Conservation (phyloP, 2,329 filamentous ascomycete genomes). For the Fonsecaea nubica region DNA sequence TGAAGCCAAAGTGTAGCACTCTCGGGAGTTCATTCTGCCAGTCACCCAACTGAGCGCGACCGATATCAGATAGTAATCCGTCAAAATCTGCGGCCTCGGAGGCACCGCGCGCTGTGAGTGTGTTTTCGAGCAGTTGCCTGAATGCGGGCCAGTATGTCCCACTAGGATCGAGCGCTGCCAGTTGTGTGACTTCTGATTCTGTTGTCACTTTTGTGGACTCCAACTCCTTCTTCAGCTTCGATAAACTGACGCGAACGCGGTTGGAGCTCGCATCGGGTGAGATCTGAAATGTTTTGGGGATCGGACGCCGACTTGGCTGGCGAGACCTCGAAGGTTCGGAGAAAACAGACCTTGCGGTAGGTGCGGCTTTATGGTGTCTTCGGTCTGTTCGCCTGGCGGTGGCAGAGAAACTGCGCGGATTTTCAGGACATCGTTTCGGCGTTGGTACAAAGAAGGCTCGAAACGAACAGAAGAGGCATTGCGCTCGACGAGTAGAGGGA, state of each 20-base stretch:
- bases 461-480: constrained; percentile 53
- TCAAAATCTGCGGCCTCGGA: constrained; percentile 13
- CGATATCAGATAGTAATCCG: constrained; percentile 25
- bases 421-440: constrained; percentile 38
- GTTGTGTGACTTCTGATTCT: constrained; percentile 25
- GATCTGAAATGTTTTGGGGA: neutral
- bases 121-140: constrained; percentile 18
- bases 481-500: constrained; percentile 27
- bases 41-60: constrained; percentile 7
- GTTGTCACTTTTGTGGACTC: constrained; percentile 18
- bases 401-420: constrained; percentile 43
- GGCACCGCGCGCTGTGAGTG: constrained; percentile 9
- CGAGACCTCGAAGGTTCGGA: constrained; percentile 6
- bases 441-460: constrained; percentile 32
- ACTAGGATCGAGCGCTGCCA: constrained; percentile 32
- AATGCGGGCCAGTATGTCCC: constrained; percentile 27
- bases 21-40: constrained; percentile 29
- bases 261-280: constrained; percentile 6
- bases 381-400: constrained; percentile 20
- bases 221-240: constrained; percentile 24
- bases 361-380: constrained; percentile 1
- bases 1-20: constrained; percentile 37
- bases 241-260: constrained; percentile 21
- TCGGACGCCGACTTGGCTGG: constrained; percentile 4
- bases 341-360: neutral